Evolutionary conservation across 495 filamentous ascomycete genomes (phyloP).

Genomic region (Neurospora sp.): DNA sequence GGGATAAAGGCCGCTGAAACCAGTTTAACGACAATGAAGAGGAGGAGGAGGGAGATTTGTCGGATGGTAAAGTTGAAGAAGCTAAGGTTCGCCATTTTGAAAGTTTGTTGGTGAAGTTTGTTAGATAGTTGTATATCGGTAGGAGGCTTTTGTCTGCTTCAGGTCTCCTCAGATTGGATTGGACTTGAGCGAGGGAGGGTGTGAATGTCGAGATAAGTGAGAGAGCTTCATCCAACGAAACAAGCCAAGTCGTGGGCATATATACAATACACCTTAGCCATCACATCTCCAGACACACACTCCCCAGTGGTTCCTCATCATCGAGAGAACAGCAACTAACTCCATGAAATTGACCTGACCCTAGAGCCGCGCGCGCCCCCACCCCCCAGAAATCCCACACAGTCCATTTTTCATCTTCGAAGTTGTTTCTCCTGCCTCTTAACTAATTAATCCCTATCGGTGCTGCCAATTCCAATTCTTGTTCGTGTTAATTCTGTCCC

Average conservation of each 20-base stretch:
- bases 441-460: background rate
- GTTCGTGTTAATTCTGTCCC: background rate
- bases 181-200: background rate
- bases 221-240: background rate
- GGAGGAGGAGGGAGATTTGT: background rate
- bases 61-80: background rate
- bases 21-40: background rate
- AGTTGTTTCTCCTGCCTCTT: background rate
- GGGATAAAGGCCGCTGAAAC: background rate
- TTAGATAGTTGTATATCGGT: background rate
- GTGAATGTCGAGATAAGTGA: background rate
- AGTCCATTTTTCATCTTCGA: background rate
- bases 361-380: background rate
- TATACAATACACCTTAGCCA: background rate
- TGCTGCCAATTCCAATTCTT: background rate
- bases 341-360: background rate
- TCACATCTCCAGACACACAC: background rate
- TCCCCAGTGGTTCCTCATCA: background rate
- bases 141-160: background rate
- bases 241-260: background rate
- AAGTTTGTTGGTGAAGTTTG: background rate
- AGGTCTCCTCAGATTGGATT: background rate
- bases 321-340: background rate
- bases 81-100: background rate
- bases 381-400: background rate